phyloP scores from a whole-genome alignment of 108 stramenopile genomes.

The Nannochloropsis salina region DNA sequence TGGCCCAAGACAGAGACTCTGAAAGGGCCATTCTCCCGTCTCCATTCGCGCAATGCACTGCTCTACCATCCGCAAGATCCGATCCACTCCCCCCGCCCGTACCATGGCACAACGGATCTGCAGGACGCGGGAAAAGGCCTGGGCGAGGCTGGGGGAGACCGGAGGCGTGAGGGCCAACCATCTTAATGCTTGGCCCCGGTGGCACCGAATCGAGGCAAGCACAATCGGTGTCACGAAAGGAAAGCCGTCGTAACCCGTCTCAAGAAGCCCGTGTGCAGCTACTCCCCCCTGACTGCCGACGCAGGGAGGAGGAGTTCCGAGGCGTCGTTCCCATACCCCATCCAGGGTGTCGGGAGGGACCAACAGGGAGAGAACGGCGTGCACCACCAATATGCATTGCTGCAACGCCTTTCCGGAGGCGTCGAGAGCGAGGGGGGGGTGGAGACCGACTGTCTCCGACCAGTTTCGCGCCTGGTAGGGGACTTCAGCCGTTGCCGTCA shows the following conservation, averaged over 20 bases:
- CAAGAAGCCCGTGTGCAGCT: neutral
- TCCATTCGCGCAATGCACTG: neutral
- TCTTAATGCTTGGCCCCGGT: neutral
- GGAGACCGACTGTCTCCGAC: neutral
- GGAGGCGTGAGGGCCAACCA: neutral
- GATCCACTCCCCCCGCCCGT: neutral
- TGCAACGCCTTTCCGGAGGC: neutral
- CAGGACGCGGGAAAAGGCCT: neutral
- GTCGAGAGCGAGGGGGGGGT: neutral
- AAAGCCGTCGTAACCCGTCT: neutral
- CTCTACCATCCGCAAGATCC: neutral
- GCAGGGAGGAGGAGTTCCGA: neutral
- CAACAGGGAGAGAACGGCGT: neutral
- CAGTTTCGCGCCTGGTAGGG: neutral
- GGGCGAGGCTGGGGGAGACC: neutral
- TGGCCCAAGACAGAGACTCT: neutral
- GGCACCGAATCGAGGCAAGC: neutral
- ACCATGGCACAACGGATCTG: neutral
- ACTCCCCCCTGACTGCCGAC: neutral
- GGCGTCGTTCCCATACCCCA: neutral
- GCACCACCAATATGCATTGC: neutral
- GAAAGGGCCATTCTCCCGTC: neutral
- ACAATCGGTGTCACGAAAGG: neutral
- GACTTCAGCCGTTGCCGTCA: neutral
- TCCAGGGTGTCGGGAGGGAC: conserved; percentile 1